These are phyloP conservation scores for Crassisporium funariophilum DNA, from an alignment of 768 basidiomycete species.

Conservation along the genomic window DNA sequence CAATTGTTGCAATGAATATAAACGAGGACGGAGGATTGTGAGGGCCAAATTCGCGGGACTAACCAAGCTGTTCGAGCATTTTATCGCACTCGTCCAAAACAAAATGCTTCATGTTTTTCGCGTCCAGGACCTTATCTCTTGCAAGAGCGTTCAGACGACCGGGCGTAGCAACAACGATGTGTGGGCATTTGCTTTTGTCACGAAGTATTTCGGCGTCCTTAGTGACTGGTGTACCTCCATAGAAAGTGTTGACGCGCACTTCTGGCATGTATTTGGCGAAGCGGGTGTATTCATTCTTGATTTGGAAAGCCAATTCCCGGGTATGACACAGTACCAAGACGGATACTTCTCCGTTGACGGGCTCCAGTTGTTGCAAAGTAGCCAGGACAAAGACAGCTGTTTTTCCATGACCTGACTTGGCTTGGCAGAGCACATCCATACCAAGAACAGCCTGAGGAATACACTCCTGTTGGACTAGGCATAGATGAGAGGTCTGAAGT, in stretches of 20 bases:
- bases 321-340: constrained; percentile 99
- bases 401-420: constrained; percentile 98
- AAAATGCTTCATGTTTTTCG: constrained; percentile 98
- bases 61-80: constrained; percentile 99
- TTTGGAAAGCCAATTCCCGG: constrained; percentile 98
- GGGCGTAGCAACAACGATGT: constrained; percentile 98
- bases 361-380: constrained; percentile 96
- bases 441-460: constrained; percentile 99
- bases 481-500: constrained; percentile 2
- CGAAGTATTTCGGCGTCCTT: constrained; percentile 94
- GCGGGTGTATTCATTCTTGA: constrained; percentile 99
- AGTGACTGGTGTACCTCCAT: constrained; percentile 92
- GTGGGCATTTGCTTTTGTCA: constrained; percentile 96
- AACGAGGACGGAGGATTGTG: constrained; percentile 50
- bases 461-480: constrained; percentile 96
- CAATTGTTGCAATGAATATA: constrained; percentile 48
- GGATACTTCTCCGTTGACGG: constrained; percentile 96
- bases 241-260: constrained; percentile 96
- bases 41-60: constrained; percentile 86
- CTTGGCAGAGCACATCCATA: constrained; percentile 99
- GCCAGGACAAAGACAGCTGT: constrained; percentile 99
- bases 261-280: constrained; percentile 99
- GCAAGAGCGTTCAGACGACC: constrained; percentile 95
- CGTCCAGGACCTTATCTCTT: constrained; percentile 93
- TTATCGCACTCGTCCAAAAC: constrained; percentile 99